A percentile compares a stretch with the other conserved stretches of the same genome.
Evolutionary conservation across 2,329 filamentous ascomycete species (phyloP).

Genomic region (Xylariaceae sp.): DNA sequence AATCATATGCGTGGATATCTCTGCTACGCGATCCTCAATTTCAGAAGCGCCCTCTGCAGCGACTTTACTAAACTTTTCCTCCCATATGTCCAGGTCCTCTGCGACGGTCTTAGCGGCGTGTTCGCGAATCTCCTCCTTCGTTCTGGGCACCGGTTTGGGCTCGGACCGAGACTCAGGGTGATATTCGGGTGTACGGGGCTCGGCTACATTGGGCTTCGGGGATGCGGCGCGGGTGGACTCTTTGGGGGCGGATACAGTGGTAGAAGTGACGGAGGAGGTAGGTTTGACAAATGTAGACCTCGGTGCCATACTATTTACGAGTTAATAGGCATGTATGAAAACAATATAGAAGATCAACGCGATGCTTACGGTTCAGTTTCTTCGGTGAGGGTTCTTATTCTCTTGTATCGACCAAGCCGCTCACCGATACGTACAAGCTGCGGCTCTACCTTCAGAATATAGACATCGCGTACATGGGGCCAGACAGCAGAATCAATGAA

Average conservation of each 20-base stretch:
- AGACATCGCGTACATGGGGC: conserved; percentile 74
- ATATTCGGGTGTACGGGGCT: conserved; percentile 20
- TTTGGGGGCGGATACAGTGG: conserved; percentile 23
- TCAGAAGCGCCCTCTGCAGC: conserved; percentile 72
- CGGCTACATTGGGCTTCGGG: conserved; percentile 14
- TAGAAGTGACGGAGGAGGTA: conserved; percentile 26
- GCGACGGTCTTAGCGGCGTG: conserved; percentile 62
- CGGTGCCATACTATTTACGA: conserved; percentile 21
- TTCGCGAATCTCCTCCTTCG: conserved; percentile 50
- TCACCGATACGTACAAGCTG: conserved; percentile 90
- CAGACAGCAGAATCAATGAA: conserved; percentile 74
- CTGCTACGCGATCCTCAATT: conserved; percentile 64
- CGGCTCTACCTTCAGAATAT: conserved; percentile 89
- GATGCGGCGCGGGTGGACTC: conserved; percentile 24
- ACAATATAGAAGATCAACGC: not conserved
- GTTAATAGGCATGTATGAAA: conserved; percentile 11
- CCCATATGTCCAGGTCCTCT: conserved; percentile 77
- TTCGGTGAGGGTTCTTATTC: conserved; percentile 33
- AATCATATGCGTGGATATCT: conserved; percentile 52
- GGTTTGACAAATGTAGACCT: conserved; percentile 38
- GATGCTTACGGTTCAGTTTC: conserved; percentile 31
- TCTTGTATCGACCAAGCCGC: conserved; percentile 67
- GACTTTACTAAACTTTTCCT: conserved; percentile 78
- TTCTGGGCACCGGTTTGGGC: conserved; percentile 33
- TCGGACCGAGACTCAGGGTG: conserved; percentile 20